phyloP scores from a whole-genome alignment of 2,329 filamentous ascomycete species.

The Calonectria leucothoes region DNA sequence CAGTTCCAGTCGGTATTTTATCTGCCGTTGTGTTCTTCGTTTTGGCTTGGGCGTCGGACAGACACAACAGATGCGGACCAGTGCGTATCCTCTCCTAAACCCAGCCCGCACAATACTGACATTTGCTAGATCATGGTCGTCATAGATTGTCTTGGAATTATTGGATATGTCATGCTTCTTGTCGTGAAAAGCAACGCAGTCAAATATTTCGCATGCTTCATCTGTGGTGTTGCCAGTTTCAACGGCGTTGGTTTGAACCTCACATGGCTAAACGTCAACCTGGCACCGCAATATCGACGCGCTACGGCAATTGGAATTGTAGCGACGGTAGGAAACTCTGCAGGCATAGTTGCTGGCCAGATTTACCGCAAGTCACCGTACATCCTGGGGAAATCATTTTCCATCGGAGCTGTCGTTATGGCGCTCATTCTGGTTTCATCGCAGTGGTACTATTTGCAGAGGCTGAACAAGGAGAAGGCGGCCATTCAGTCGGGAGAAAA shows the following conservation, averaged over 20 bases:
- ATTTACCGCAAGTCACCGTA: constrained; percentile 44
- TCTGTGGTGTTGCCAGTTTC: constrained; percentile 58
- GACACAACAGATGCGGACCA: constrained; percentile 43
- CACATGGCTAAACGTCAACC: constrained; percentile 56
- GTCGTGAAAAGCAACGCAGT: constrained; percentile 60
- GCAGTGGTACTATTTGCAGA: neutral
- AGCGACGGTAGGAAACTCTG: constrained; percentile 45
- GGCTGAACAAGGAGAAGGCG: constrained; percentile 1
- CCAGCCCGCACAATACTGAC: neutral
- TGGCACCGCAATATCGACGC: constrained; percentile 55
- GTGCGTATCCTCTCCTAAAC: neutral
- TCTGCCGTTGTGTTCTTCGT: constrained; percentile 56
- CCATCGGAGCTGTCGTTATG: neutral
- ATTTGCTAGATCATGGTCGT: neutral
- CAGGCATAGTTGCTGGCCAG: constrained; percentile 53
- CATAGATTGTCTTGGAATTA: constrained; percentile 32
- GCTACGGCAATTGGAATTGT: constrained; percentile 56
- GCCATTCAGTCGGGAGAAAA: neutral
- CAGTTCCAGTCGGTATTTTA: constrained; percentile 63
- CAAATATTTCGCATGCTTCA: constrained; percentile 59
- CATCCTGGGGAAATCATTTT: constrained; percentile 1
- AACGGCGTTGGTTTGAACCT: constrained; percentile 56
- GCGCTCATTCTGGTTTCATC: neutral
- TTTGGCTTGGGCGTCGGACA: constrained; percentile 58
- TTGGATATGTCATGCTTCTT: constrained; percentile 60